Conservation (phyloP, 805 yeast genomes). For the Pachysolen tannophilus region DNA sequence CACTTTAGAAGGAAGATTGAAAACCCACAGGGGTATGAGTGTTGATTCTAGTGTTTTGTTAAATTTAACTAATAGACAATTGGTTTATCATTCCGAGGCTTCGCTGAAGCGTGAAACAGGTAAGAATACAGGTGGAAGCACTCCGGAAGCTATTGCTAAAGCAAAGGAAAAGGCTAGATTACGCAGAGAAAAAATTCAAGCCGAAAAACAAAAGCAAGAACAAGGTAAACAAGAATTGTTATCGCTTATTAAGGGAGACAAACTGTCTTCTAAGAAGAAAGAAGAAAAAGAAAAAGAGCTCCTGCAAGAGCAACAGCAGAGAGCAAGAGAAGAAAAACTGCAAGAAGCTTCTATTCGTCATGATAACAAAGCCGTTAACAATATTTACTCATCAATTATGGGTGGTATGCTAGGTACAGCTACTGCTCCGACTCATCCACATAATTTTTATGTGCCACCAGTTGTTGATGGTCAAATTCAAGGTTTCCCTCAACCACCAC, state of each 20-base stretch:
- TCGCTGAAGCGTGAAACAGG: slow-evolving; percentile 29
- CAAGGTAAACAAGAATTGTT: slow-evolving; percentile 34
- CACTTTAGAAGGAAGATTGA: slow-evolving; percentile 68
- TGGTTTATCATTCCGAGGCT: slow-evolving; percentile 67
- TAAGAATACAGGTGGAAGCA: slow-evolving; percentile 10
- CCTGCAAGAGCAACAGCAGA: no score
- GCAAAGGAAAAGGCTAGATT: slow-evolving; percentile 6
- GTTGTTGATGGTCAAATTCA: slow-evolving; percentile 8
- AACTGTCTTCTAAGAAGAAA: slow-evolving; percentile 13
- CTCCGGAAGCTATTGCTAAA: slow-evolving; percentile 10
- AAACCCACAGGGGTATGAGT: slow-evolving; percentile 73
- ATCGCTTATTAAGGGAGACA: slow-evolving; percentile 33
- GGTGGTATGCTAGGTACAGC: slow-evolving; percentile 15
- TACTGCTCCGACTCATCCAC: neutral
- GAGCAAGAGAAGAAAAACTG: no score
- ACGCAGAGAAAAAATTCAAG: slow-evolving; percentile 7
- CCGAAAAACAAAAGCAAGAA: slow-evolving; percentile 18
- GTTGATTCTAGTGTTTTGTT: slow-evolving; percentile 76
- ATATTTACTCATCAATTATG: slow-evolving; percentile 20
- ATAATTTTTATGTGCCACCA: neutral
- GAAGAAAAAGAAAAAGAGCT: slow-evolving; percentile 10
- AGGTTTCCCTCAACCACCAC: slow-evolving; percentile 14
- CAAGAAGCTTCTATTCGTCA: slow-evolving; percentile 4
- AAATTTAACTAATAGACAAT: slow-evolving; percentile 68
- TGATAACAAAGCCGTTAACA: slow-evolving; percentile 16